Percentiles rank a stretch among this genome's conserved stretches.
These are phyloP conservation scores for Exophiala alcalophila DNA, from an alignment of 2,329 filamentous ascomycete species.

Conservation along the genomic window DNA sequence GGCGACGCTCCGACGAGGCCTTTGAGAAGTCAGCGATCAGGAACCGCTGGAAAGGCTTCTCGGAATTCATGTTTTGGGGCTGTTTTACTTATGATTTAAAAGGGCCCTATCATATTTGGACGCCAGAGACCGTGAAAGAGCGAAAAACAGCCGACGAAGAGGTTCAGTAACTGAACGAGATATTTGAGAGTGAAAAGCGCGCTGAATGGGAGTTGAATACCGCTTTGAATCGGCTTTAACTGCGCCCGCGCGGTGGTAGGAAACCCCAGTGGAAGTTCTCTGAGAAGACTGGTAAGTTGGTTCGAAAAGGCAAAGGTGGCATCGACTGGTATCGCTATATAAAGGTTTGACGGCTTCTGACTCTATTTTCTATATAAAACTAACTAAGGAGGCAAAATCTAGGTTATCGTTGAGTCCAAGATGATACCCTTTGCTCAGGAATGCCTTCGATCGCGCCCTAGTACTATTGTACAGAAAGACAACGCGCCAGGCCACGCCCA, in stretches of 20 bases:
- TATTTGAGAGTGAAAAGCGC: conserved; percentile 10
- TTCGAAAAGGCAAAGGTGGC: conserved; percentile 11
- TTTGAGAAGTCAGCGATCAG: conserved; percentile 20
- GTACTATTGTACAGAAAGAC: conserved; percentile 29
- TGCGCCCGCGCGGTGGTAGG: conserved; percentile 12
- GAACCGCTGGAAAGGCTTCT: conserved; percentile 21
- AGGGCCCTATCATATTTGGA: conserved; percentile 7
- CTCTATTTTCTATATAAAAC: conserved; percentile 1
- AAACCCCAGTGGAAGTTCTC: conserved; percentile 25
- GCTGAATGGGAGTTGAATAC: conserved; percentile 25
- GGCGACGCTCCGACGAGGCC: conserved; percentile 9
- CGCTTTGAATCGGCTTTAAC: conserved; percentile 19
- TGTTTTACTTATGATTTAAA: conserved; percentile 10
- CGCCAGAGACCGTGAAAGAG: not conserved
- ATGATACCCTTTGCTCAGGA: conserved; percentile 28
- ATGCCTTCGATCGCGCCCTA: conserved; percentile 16
- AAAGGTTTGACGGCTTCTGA: conserved; percentile 4
- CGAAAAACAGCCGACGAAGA: conserved; percentile 34
- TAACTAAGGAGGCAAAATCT: conserved; percentile 1
- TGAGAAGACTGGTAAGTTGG: conserved; percentile 21
- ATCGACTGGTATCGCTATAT: conserved; percentile 30
- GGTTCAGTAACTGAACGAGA: conserved; percentile 26
- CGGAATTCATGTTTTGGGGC: conserved; percentile 34
- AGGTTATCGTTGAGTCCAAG: conserved; percentile 23
- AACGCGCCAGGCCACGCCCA: conserved; percentile 25